These are phyloP conservation scores for Pythium folliculosum DNA, from an alignment of 352 stramenopile species.

Conservation along the genomic window DNA sequence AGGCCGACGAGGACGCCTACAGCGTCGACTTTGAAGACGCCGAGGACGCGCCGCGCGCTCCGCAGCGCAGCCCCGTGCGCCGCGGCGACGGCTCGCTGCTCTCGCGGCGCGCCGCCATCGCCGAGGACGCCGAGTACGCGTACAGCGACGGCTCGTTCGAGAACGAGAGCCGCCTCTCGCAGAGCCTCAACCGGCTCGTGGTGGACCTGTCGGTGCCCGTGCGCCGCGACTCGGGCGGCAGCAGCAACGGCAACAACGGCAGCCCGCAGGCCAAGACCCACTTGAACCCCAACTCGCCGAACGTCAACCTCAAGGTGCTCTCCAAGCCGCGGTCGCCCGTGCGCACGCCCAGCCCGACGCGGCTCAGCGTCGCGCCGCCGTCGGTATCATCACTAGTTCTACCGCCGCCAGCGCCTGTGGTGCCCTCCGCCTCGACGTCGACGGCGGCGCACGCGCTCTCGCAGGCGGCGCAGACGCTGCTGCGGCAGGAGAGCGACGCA, in stretches of 20 bases:
- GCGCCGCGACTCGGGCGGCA: slow-evolving; percentile 39
- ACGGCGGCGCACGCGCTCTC: not conserved
- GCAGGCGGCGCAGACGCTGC: slow-evolving; percentile 7
- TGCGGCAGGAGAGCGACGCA: slow-evolving; percentile 32
- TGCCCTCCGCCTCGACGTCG: not conserved
- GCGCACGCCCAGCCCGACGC: not conserved
- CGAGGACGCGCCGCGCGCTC: slow-evolving; percentile 29
- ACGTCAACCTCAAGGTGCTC: slow-evolving; percentile 49
- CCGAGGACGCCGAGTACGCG: slow-evolving; percentile 42
- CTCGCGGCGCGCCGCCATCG: slow-evolving; percentile 26
- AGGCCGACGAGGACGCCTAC: slow-evolving; percentile 53
- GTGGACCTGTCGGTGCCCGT: slow-evolving; percentile 68
- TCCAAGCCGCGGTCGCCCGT: slow-evolving; percentile 31
- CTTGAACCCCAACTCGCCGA: slow-evolving; percentile 38
- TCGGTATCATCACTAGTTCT: not conserved
- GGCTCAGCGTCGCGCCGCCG: not conserved
- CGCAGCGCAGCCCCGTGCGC: slow-evolving; percentile 5
- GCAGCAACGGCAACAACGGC: not conserved
- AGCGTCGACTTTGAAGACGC: slow-evolving; percentile 74
- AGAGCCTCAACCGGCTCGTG: slow-evolving; percentile 44
- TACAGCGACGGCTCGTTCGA: slow-evolving; percentile 73
- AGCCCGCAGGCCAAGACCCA: slow-evolving; percentile 18
- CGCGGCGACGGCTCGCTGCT: slow-evolving; percentile 6
- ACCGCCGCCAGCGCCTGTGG: too few relatives aligned
- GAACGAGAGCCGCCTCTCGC: slow-evolving; percentile 57